These are phyloP conservation scores for Puccinia novopanici DNA, from an alignment of 1,284 basidiomycete species.

Conservation along the genomic window DNA sequence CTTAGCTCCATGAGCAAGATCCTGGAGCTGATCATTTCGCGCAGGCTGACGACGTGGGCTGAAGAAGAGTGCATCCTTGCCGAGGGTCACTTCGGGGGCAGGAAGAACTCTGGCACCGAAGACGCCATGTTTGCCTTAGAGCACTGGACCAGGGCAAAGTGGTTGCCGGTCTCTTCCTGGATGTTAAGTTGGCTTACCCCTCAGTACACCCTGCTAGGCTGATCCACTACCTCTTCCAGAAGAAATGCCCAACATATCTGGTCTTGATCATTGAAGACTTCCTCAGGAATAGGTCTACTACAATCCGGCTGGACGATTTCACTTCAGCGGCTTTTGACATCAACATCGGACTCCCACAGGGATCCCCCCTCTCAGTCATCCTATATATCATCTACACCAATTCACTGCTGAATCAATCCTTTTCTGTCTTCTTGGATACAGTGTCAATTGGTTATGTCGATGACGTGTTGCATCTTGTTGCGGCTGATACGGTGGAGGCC, in stretches of 20 bases:
- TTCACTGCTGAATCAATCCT: background rate
- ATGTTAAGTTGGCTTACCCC: slow-evolving; percentile 19
- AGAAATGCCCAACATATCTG: background rate
- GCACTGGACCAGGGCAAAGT: background rate
- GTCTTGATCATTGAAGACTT: background rate
- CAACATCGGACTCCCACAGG: background rate
- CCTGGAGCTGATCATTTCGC: background rate
- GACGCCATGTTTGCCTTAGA: background rate
- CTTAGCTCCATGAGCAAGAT: slow-evolving; percentile 15
- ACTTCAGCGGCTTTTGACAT: background rate
- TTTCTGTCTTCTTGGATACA: background rate
- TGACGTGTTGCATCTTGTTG: slow-evolving; percentile 11
- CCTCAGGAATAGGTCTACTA: slow-evolving; percentile 5
- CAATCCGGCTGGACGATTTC: background rate
- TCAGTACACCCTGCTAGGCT: background rate
- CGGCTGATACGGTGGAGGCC: background rate
- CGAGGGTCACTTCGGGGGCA: background rate
- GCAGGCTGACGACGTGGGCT: background rate
- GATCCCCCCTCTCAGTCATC: slow-evolving; percentile 14
- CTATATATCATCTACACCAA: slow-evolving; percentile 5
- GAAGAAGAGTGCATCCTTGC: background rate
- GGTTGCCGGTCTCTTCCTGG: background rate
- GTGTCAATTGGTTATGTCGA: slow-evolving; percentile 2
- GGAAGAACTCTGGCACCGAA: too few relatives aligned
- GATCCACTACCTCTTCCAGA: background rate